Evolutionary conservation across 106 monocot genomes (phyloP).

Genomic region (Dactylorhiza incarnata): DNA sequence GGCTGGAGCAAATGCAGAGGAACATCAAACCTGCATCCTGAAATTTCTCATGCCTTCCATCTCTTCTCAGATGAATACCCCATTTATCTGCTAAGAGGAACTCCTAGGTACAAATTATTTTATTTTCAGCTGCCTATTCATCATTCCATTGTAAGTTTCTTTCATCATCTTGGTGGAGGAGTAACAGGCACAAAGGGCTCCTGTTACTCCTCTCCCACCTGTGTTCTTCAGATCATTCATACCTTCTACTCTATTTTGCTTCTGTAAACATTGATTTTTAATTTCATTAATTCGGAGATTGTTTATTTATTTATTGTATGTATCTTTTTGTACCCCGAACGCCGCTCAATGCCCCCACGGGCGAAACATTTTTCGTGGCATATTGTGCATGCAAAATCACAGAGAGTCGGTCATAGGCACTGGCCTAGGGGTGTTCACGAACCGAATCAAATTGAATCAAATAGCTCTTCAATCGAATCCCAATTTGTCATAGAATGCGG

Average conservation of each 20-base stretch:
- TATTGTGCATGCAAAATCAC: too few species aligned
- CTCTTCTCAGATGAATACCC: not conserved
- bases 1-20: constrained; percentile 20
- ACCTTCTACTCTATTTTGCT: not conserved
- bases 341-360: too few species aligned
- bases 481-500: too few species aligned
- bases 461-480: too few species aligned
- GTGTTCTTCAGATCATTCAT: not conserved
- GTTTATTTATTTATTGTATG: not conserved
- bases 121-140: not conserved
- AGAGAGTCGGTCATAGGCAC: too few species aligned
- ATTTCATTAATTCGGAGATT: not conserved
- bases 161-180: not conserved
- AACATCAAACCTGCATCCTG: constrained; percentile 9
- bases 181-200: not conserved
- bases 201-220: constrained; percentile 2
- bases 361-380: too few species aligned
- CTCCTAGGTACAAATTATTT: not conserved
- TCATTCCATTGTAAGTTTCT: not conserved
- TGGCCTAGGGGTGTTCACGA: too few species aligned
- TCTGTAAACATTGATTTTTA: constrained; percentile 3
- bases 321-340: too few species aligned
- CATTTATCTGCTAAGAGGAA: not conserved
- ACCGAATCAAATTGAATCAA: too few species aligned
- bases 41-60: not conserved